Percentiles rank a stretch among this genome's conserved stretches.
phyloP scores from a whole-genome alignment of 2,329 filamentous ascomycete genomes.

The Neonectria ditissima region DNA sequence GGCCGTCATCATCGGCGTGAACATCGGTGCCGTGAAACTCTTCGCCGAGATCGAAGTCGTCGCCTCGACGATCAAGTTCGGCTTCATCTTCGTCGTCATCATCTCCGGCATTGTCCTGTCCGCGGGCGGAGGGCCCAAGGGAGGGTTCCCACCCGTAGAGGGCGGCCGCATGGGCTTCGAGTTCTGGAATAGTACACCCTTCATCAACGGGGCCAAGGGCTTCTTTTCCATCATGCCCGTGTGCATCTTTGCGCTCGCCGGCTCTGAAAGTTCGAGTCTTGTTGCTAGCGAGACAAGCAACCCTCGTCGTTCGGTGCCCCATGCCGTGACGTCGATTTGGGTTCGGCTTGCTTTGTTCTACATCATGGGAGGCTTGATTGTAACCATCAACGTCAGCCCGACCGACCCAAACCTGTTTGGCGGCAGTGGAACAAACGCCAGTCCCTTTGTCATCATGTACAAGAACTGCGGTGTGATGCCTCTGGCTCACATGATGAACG shows the following conservation, averaged over 20 bases:
- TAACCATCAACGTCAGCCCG: conserved; percentile 58
- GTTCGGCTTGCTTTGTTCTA: conserved; percentile 59
- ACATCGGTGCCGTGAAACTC: conserved; percentile 56
- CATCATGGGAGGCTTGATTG: conserved; percentile 56
- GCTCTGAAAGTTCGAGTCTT: conserved; percentile 57
- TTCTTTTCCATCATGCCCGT: conserved; percentile 67
- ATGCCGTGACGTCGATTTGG: conserved; percentile 59
- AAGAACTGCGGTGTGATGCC: conserved; percentile 52
- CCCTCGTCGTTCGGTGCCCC: conserved; percentile 56
- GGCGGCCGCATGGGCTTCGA: conserved; percentile 57
- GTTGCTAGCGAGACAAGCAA: conserved; percentile 58
- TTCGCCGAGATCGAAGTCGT: conserved; percentile 61
- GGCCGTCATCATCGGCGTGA: conserved; percentile 53
- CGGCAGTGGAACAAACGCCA: conserved; percentile 54
- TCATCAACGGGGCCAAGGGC: conserved; percentile 59
- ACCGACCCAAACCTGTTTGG: conserved; percentile 55
- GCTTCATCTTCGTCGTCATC: conserved; percentile 62
- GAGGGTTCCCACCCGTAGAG: conserved; percentile 19
- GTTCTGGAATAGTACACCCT: conserved; percentile 57
- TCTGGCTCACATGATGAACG: conserved; percentile 61
- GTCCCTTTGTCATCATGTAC: conserved; percentile 60
- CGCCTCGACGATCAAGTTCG: conserved; percentile 58
- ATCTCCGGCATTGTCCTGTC: conserved; percentile 57
- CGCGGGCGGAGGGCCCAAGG: conserved; percentile 53
- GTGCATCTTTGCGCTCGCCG: conserved; percentile 63